These are phyloP conservation scores for Aspergillus haitiensis DNA, from an alignment of 495 filamentous ascomycete species.

Conservation along the genomic window DNA sequence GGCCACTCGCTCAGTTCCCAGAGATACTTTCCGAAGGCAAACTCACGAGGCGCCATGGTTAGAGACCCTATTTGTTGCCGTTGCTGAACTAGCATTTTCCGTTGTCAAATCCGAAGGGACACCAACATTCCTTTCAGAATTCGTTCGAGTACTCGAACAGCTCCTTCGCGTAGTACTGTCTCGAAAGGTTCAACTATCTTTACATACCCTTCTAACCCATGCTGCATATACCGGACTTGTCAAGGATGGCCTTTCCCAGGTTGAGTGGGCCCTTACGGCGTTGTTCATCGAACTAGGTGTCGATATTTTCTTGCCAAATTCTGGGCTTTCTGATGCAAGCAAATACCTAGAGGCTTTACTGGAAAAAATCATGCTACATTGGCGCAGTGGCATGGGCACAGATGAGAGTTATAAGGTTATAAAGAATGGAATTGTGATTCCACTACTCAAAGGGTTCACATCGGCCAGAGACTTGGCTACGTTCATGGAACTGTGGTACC, in stretches of 20 bases:
- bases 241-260: slow-evolving; percentile 36
- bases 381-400: slow-evolving; percentile 25
- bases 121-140: slow-evolving; percentile 31
- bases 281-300: slow-evolving; percentile 64
- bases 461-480: slow-evolving; percentile 62
- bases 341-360: slow-evolving; percentile 46
- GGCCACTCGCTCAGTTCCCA: slow-evolving; percentile 54
- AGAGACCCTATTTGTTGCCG: slow-evolving; percentile 61
- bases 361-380: slow-evolving; percentile 41
- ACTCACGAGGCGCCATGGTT: slow-evolving; percentile 63
- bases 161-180: slow-evolving; percentile 47
- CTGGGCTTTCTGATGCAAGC: slow-evolving; percentile 41
- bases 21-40: slow-evolving; percentile 54
- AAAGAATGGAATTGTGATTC: slow-evolving; percentile 49
- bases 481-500: slow-evolving; percentile 68
- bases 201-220: slow-evolving; percentile 48
- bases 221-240: slow-evolving; percentile 46
- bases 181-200: slow-evolving; percentile 42
- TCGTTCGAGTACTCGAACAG: slow-evolving; percentile 40
- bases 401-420: slow-evolving; percentile 32
- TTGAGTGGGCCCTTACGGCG: slow-evolving; percentile 63
- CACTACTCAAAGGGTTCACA: slow-evolving; percentile 63
- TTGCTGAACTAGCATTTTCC: slow-evolving; percentile 49
- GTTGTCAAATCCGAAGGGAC: slow-evolving; percentile 39
- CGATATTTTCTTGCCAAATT: slow-evolving; percentile 66